Conservation (phyloP, 768 basidiomycete species). For the Boletellus sp. region DNA sequence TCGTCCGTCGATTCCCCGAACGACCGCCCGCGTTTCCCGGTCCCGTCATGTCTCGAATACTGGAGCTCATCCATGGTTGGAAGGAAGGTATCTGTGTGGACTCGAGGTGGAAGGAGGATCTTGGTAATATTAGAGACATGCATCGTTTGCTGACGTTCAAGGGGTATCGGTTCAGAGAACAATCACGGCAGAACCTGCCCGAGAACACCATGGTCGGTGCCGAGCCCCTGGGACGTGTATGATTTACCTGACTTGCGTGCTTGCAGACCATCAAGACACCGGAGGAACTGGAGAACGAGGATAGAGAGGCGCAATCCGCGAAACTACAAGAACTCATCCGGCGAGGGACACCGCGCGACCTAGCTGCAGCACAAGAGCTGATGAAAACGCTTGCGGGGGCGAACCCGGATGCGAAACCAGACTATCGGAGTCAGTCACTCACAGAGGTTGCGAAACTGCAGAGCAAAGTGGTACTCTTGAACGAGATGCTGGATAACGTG, state of each 20-base stretch:
- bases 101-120: slow-evolving; percentile 92
- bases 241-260: neutral
- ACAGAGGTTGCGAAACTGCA: slow-evolving; percentile 92
- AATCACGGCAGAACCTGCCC: slow-evolving; percentile 16
- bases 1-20: slow-evolving; percentile 96
- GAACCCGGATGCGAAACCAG: slow-evolving; percentile 90
- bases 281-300: slow-evolving; percentile 93
- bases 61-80: slow-evolving; percentile 92
- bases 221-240: neutral
- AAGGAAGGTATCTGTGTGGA: slow-evolving; percentile 88
- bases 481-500: slow-evolving; percentile 95
- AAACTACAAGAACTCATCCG: slow-evolving; percentile 99
- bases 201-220: slow-evolving; percentile 24
- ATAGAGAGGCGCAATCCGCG: slow-evolving; percentile 90
- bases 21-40: slow-evolving; percentile 93
- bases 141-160: slow-evolving; percentile 91
- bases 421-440: slow-evolving; percentile 87
- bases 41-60: slow-evolving; percentile 89
- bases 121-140: slow-evolving; percentile 98
- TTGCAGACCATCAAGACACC: slow-evolving; percentile 86
- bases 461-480: slow-evolving; percentile 90
- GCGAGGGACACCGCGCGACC: slow-evolving; percentile 90
- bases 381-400: slow-evolving; percentile 96
- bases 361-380: slow-evolving; percentile 92
- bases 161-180: slow-evolving; percentile 75